Evolutionary conservation across 768 basidiomycete genomes (phyloP).

Genomic region (Pleurotus pulmonarius): DNA sequence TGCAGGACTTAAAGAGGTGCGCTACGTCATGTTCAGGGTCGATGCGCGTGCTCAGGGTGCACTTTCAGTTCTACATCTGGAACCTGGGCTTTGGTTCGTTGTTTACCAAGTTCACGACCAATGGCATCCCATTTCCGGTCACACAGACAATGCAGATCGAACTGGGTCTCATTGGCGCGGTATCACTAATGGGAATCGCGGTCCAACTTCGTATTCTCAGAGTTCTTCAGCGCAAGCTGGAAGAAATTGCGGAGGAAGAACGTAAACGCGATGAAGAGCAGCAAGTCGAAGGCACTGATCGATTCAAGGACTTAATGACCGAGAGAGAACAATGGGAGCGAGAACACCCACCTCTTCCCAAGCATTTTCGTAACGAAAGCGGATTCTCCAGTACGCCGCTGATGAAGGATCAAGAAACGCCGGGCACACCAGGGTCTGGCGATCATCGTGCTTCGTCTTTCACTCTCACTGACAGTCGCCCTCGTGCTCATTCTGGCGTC

Average conservation of each 20-base stretch:
- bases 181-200: conserved; percentile 82
- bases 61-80: conserved; percentile 84
- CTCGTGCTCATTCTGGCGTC: conserved; percentile 60
- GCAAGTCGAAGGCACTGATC: conserved; percentile 68
- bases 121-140: conserved; percentile 75
- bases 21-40: conserved; percentile 13
- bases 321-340: conserved; percentile 88
- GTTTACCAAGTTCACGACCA: conserved; percentile 71
- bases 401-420: conserved; percentile 62
- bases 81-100: conserved; percentile 83
- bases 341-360: conserved; percentile 65
- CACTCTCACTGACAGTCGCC: conserved; percentile 50
- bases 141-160: conserved; percentile 93
- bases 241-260: conserved; percentile 76
- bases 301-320: conserved; percentile 57
- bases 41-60: conserved; percentile 8
- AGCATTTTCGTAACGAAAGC: conserved; percentile 62
- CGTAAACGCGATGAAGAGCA: conserved; percentile 70
- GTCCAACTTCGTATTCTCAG: conserved; percentile 86
- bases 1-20: conserved; percentile 88
- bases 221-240: conserved; percentile 73
- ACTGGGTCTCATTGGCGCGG: conserved; percentile 80
- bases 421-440: conserved; percentile 27
- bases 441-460: conserved; percentile 50
- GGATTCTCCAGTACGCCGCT: conserved; percentile 60